Evolutionary conservation across 345 rosid species (phyloP).

Genomic region (Populus alba): DNA sequence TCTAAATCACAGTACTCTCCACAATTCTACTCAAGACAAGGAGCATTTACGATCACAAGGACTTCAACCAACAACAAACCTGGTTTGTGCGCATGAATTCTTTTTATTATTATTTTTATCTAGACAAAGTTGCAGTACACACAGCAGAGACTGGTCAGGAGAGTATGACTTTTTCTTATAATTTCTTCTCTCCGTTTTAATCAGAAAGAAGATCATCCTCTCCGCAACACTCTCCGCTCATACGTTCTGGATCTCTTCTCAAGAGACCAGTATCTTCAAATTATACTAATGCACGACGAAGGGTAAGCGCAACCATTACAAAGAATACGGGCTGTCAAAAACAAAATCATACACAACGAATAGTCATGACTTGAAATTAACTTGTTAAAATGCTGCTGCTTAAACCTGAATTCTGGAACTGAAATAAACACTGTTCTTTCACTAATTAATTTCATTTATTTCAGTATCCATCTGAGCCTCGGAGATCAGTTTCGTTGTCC

Average conservation of each 20-base stretch:
- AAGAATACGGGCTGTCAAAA: not conserved
- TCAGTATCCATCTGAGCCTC: constrained; percentile 45
- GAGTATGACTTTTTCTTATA: not conserved
- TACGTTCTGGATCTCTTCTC: constrained; percentile 44
- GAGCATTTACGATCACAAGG: constrained; percentile 36
- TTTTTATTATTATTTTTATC: not conserved
- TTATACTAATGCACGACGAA: constrained; percentile 16
- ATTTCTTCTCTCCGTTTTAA: not conserved
- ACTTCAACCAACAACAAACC: constrained; percentile 28
- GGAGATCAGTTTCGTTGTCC: constrained; percentile 48
- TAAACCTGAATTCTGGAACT: not conserved
- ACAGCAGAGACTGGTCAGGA: too few relatives aligned
- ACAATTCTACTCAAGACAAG: constrained; percentile 27
- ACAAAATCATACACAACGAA: not conserved
- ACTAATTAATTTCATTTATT: not conserved
- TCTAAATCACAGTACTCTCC: constrained; percentile 28
- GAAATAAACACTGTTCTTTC: not conserved
- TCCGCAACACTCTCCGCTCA: constrained; percentile 47
- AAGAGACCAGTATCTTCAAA: constrained; percentile 54
- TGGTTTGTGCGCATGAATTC: constrained; percentile 27
- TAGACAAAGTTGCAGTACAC: not conserved
- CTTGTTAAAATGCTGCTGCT: not conserved
- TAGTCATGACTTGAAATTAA: not conserved
- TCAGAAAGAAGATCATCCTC: constrained; percentile 54
- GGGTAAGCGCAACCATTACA: constrained; percentile 31